Evolutionary conservation across 768 basidiomycete species (phyloP).

Genomic region (Termitomyces sp.): DNA sequence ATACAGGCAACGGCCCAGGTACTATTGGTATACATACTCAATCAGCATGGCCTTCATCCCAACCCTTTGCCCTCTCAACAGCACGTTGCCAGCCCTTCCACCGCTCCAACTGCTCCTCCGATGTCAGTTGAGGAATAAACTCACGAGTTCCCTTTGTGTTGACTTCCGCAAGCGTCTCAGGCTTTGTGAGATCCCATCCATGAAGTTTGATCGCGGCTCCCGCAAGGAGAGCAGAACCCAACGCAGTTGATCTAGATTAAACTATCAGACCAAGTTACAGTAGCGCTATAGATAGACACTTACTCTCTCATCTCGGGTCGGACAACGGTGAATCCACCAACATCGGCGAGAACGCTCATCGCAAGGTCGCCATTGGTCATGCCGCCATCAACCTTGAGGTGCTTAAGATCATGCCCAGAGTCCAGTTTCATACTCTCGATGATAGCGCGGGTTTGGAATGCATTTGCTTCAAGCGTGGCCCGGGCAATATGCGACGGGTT

Average conservation of each 20-base stretch:
- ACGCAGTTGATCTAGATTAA: conserved; percentile 77
- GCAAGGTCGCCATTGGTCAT: conserved; percentile 94
- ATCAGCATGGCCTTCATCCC: conserved; percentile 61
- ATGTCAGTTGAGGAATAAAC: conserved; percentile 59
- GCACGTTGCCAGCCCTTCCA: conserved; percentile 89
- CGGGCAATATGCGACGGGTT: conserved; percentile 91
- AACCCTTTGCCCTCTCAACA: conserved; percentile 76
- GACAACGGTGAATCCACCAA: conserved; percentile 89
- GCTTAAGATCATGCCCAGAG: conserved; percentile 71
- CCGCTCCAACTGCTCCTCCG: conserved; percentile 54
- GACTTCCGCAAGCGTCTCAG: conserved; percentile 80
- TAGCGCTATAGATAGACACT: conserved; percentile 24
- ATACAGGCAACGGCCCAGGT: no score
- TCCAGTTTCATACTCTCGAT: conserved; percentile 95
- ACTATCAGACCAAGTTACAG: neutral
- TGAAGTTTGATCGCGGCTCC: conserved; percentile 84
- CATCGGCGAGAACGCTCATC: conserved; percentile 83
- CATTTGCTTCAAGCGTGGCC: conserved; percentile 93
- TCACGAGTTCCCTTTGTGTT: conserved; percentile 78
- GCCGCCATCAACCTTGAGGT: conserved; percentile 96
- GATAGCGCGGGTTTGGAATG: conserved; percentile 93
- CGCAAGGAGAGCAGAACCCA: conserved; percentile 92
- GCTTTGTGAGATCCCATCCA: conserved; percentile 87
- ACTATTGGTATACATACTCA: no score
- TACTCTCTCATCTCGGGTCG: conserved; percentile 97